Conservation (phyloP, 1,284 basidiomycete genomes). For the Termitomyces sp. region DNA sequence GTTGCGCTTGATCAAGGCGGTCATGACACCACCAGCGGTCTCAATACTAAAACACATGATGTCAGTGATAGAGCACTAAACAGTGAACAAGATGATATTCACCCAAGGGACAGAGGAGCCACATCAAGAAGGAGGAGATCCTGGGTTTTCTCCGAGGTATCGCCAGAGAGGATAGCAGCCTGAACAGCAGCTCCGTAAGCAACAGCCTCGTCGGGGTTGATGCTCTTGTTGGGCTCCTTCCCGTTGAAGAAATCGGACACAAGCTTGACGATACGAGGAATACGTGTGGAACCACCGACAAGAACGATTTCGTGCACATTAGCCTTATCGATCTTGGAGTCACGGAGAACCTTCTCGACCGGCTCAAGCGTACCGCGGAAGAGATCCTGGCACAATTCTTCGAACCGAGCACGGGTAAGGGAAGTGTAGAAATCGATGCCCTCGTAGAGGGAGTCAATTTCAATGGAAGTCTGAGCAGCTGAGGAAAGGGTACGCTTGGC, state of each 20-base stretch:
- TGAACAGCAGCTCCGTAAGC: conserved; percentile 99
- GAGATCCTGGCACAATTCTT: conserved; percentile 95
- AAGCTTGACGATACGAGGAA: conserved; percentile 96
- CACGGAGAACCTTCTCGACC: conserved; percentile 97
- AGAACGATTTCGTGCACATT: conserved; percentile 96
- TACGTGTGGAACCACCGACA: conserved; percentile 98
- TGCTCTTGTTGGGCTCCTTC: conserved; percentile 93
- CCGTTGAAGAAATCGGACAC: conserved; percentile 99
- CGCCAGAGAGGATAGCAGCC: conserved; percentile 96
- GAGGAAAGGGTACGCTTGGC: conserved; percentile 98
- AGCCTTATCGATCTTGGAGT: conserved; percentile 97
- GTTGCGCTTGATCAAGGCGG: conserved; percentile 96
- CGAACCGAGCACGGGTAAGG: conserved; percentile 97
- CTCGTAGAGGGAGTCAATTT: conserved; percentile 97
- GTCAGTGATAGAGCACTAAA: not conserved
- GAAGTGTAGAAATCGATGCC: conserved; percentile 99
- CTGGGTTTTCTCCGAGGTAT: conserved; percentile 97
- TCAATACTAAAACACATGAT: conserved; percentile 65
- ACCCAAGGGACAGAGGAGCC: conserved; percentile 85
- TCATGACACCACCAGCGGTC: conserved; percentile 99
- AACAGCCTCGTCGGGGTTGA: conserved; percentile 99
- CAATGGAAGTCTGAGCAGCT: conserved; percentile 93
- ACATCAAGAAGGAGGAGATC: conserved; percentile 97
- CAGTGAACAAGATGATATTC: conserved; percentile 17
- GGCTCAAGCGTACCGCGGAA: conserved; percentile 98